These are phyloP conservation scores for Helichrysum umbraculigerum DNA, from an alignment of 129 eudicot species.

Conservation along the genomic window DNA sequence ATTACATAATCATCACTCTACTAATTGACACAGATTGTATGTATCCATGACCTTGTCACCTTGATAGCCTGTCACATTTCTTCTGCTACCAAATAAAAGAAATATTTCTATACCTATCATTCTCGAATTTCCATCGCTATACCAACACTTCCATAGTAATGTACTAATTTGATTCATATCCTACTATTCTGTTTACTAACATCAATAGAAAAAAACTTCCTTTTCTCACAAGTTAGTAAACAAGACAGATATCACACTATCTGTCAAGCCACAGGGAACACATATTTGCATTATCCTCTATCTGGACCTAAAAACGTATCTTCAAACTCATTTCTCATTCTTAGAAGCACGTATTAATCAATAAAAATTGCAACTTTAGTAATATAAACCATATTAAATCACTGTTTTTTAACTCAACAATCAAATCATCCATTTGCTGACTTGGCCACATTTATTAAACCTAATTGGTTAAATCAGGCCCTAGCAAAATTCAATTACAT, in stretches of 20 bases:
- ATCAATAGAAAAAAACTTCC: background rate
- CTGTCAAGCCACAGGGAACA: background rate
- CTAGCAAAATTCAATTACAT: background rate
- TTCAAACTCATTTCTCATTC: background rate
- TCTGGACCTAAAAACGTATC: background rate
- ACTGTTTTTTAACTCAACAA: background rate
- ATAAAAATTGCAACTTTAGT: background rate
- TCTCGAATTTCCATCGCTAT: too few species aligned
- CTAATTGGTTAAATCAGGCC: background rate
- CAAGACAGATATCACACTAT: background rate
- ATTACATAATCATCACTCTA: background rate
- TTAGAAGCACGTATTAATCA: background rate
- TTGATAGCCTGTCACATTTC: too few species aligned
- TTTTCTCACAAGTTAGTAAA: too few species aligned
- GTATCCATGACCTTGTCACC: background rate
- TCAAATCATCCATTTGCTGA: background rate
- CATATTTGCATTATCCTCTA: background rate
- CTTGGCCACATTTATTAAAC: background rate
- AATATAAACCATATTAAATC: background rate
- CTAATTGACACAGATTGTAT: constrained; percentile 1
- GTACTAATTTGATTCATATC: constrained; percentile 4
- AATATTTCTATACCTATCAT: too few species aligned
- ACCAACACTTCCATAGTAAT: background rate
- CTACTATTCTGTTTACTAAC: background rate
- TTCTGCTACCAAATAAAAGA: too few species aligned